Conservation (phyloP, 257 asterid species). For the Forsythia suspensa region DNA sequence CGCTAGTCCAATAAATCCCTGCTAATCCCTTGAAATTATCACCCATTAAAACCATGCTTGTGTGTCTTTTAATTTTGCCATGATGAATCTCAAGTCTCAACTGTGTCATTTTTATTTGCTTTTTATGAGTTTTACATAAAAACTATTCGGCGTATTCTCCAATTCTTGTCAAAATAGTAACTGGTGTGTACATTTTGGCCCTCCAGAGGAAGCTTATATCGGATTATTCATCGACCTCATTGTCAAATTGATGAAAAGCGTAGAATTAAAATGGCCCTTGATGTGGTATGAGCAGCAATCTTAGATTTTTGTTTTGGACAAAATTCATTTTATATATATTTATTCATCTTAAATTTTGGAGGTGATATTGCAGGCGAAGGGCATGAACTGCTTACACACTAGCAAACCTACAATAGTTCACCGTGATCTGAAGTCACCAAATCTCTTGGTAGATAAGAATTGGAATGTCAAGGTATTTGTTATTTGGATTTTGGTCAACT, state of each 20-base stretch:
- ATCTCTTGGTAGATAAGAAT: slow-evolving; percentile 90
- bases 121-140: neutral
- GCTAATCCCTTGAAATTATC: slow-evolving; percentile 2
- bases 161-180: neutral
- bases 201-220: slow-evolving; percentile 96
- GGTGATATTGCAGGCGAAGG: slow-evolving; percentile 71
- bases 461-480: slow-evolving; percentile 91
- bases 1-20: neutral
- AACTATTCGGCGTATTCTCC: neutral
- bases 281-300: slow-evolving; percentile 65
- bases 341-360: slow-evolving; percentile 12
- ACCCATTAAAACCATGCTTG: neutral
- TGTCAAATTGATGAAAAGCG: slow-evolving; percentile 91
- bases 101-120: neutral
- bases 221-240: slow-evolving; percentile 95
- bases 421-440: slow-evolving; percentile 97
- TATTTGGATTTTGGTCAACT: slow-evolving; percentile 14
- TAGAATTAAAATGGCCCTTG: slow-evolving; percentile 97
- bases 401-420: slow-evolving; percentile 97
- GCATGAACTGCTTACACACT: slow-evolving; percentile 98
- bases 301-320: slow-evolving; percentile 8
- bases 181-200: slow-evolving; percentile 17
- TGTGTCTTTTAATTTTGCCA: slow-evolving; percentile 16
- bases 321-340: neutral
- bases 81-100: slow-evolving; percentile 20